These are phyloP conservation scores for Mycotypha africana DNA, from an alignment of 371 early-diverging fungal genomes.

Conservation along the genomic window DNA sequence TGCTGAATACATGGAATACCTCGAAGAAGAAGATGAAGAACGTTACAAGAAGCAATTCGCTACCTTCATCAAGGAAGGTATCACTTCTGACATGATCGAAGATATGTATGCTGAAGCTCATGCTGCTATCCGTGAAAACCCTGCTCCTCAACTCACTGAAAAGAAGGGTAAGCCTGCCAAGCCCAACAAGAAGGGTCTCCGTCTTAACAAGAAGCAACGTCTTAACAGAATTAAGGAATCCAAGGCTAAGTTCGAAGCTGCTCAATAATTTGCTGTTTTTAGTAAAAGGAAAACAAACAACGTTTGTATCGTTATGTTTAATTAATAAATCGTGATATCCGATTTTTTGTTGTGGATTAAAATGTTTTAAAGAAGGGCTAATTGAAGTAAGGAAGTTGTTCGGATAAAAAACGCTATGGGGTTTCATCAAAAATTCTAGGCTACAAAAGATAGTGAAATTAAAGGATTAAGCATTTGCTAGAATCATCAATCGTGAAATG, in stretches of 20 bases:
- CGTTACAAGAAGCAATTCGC: conserved; percentile 97
- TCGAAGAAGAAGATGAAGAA: conserved; percentile 98
- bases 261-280: conserved; percentile 5
- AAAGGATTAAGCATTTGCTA: no score
- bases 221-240: conserved; percentile 85
- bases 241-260: conserved; percentile 76
- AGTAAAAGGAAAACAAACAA: no score
- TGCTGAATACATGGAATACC: conserved; percentile 96
- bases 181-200: conserved; percentile 55
- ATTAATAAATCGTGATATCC: no score
- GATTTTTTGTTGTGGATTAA: no score
- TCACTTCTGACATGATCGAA: conserved; percentile 91
- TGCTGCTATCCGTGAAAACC: conserved; percentile 91
- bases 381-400: no score
- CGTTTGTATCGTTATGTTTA: no score
- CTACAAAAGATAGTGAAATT: no score
- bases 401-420: no score
- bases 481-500: no score
- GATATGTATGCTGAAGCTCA: conserved; percentile 95
- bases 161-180: conserved; percentile 60
- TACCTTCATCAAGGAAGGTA: conserved; percentile 87
- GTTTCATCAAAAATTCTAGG: no score
- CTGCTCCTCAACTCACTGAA: conserved; percentile 64
- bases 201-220: conserved; percentile 88
- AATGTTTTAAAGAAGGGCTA: no score